Percentiles rank a stretch among this genome's conserved stretches.
Conservation (phyloP, 169 alveolate genomes). For the Plasmodium fragile region DNA sequence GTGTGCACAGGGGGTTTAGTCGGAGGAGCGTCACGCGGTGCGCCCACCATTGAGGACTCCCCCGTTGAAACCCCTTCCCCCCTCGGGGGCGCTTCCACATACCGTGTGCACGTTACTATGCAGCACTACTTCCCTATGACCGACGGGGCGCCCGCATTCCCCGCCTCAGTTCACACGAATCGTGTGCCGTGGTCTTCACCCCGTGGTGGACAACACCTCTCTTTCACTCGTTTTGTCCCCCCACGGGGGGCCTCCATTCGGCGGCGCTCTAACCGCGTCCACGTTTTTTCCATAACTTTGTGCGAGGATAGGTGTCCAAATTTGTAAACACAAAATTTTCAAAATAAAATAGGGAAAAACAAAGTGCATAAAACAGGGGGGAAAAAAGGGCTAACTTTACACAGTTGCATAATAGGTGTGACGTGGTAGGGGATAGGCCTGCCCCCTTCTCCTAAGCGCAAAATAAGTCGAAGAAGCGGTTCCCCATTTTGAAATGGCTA, state of each 20-base stretch:
- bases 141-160: neutral
- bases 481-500: constrained; percentile 6
- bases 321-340: neutral
- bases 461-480: constrained; percentile 52
- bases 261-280: neutral
- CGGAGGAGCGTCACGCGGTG: neutral
- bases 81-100: neutral
- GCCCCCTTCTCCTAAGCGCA: neutral
- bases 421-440: neutral
- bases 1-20: neutral
- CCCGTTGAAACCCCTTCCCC: neutral
- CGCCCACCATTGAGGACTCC: neutral
- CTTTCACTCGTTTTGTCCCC: neutral
- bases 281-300: neutral
- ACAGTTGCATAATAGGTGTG: neutral
- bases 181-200: neutral
- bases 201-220: neutral
- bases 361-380: neutral
- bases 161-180: neutral
- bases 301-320: neutral
- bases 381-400: neutral
- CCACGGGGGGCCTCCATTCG: neutral
- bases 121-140: neutral
- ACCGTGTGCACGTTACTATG: neutral
- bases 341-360: neutral